Evolutionary conservation across 1,139 yeast species (phyloP).

Genomic region (Candida smagusa): DNA sequence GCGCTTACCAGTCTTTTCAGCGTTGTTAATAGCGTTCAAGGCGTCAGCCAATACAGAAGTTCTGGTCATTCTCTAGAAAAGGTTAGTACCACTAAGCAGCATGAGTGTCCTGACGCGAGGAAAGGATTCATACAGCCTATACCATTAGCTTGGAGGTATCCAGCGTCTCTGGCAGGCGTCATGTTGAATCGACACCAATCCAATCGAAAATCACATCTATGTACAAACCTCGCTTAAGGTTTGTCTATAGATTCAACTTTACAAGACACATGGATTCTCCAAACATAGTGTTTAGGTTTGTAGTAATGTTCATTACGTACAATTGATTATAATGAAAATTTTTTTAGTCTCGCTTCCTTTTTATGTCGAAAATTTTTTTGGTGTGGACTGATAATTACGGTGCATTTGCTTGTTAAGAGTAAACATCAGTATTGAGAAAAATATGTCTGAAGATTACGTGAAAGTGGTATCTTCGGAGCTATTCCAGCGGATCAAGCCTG

Average conservation of each 20-base stretch:
- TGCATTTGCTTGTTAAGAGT: no score
- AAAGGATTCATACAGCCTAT: conserved; percentile 34
- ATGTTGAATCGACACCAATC: no score
- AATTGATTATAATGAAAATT: no score
- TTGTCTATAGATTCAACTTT: conserved; percentile 6
- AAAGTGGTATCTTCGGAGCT: conserved; percentile 24
- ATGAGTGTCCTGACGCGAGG: conserved; percentile 34
- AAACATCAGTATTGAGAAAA: not conserved
- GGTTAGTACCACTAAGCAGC: conserved; percentile 22
- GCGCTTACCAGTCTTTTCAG: conserved; percentile 99
- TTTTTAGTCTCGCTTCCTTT: no score
- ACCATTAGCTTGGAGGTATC: conserved; percentile 21
- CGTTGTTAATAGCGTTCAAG: conserved; percentile 96
- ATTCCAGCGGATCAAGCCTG: conserved; percentile 30
- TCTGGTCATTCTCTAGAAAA: conserved; percentile 74
- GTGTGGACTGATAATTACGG: no score
- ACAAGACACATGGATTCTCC: conserved; percentile 18
- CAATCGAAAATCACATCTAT: no score
- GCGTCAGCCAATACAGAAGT: conserved; percentile 99
- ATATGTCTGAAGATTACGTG: conserved; percentile 3
- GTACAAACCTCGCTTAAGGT: no score
- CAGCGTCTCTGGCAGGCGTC: conserved; percentile 20
- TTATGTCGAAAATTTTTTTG: no score
- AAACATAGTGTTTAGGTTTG: conserved; percentile 3
- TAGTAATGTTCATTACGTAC: no score